phyloP scores from a whole-genome alignment of 2,329 filamentous ascomycete genomes.

The Trichoderma sp. region DNA sequence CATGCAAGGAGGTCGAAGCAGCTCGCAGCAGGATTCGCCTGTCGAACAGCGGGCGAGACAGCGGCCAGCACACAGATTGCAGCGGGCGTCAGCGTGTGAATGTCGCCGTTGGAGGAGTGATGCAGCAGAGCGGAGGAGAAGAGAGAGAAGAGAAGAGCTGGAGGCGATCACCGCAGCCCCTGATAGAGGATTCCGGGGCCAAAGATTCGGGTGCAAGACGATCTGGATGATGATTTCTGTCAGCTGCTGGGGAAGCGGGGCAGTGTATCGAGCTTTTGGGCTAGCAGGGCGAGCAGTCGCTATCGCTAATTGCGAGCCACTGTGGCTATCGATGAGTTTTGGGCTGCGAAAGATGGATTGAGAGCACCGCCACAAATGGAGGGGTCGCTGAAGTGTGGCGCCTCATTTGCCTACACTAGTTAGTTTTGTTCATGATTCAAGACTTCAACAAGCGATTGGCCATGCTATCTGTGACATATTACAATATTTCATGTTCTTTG shows the following conservation, averaged over 20 bases:
- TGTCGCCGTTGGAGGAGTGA: background rate
- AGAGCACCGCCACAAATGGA: constrained; percentile 19
- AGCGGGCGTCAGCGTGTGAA: background rate
- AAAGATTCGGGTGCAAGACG: background rate
- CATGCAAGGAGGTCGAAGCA: background rate
- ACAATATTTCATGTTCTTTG: background rate
- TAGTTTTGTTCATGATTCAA: background rate
- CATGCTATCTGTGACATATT: background rate
- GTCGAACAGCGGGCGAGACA: background rate
- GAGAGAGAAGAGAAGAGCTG: background rate
- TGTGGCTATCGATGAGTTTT: background rate
- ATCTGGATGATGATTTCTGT: constrained; percentile 12
- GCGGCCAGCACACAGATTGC: background rate
- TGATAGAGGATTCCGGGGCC: background rate
- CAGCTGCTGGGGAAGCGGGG: constrained; percentile 20
- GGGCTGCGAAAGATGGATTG: background rate
- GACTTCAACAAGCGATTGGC: background rate
- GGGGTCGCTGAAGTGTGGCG: constrained; percentile 2
- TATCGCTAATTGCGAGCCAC: background rate
- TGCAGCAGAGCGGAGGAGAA: background rate
- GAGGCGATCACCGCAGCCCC: constrained; percentile 13
- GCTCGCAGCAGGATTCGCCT: background rate
- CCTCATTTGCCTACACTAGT: background rate
- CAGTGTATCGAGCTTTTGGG: background rate
- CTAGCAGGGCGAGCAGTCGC: background rate